Evolutionary conservation across 371 early-diverging fungal genomes (phyloP).

Genomic region (Parasitella parasitica): DNA sequence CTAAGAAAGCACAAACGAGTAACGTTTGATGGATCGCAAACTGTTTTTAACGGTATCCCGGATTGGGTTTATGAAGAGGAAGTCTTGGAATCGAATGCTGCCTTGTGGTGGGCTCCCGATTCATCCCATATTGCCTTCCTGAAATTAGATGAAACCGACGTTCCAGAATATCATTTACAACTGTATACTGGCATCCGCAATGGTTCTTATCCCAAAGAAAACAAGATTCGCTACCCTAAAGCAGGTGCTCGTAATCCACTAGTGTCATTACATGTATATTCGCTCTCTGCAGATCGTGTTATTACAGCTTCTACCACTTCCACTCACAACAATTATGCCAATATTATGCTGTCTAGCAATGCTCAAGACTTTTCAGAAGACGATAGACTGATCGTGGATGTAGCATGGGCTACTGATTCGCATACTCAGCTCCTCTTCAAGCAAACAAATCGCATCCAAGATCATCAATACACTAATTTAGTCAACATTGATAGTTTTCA

Average conservation of each 20-base stretch:
- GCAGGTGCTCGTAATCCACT: constrained; percentile 85
- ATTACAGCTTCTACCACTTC: constrained; percentile 19
- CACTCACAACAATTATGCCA: constrained; percentile 1
- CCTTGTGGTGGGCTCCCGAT: constrained; percentile 91
- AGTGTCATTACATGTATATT: constrained; percentile 72
- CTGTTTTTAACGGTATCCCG: constrained; percentile 89
- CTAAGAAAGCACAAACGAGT: constrained; percentile 64
- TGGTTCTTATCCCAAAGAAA: constrained; percentile 66
- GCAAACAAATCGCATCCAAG: constrained; percentile 89
- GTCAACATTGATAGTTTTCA: constrained; percentile 26
- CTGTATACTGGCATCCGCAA: constrained; percentile 51
- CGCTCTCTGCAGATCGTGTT: constrained; percentile 21
- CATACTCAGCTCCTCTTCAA: constrained; percentile 72
- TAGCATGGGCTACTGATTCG: constrained; percentile 75
- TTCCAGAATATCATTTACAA: constrained; percentile 75
- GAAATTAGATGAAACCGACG: constrained; percentile 79
- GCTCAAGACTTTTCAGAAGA: constrained; percentile 48
- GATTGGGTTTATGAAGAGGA: constrained; percentile 99
- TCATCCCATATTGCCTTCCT: constrained; percentile 80
- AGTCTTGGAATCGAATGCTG: constrained; percentile 64
- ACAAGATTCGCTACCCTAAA: constrained; percentile 85
- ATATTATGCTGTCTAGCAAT: constrained; percentile 5
- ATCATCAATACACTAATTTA: constrained; percentile 67
- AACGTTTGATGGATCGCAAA: constrained; percentile 80
- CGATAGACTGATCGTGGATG: constrained; percentile 79